phyloP scores from a whole-genome alignment of 1,284 basidiomycete genomes.

The Ustilago nuda region DNA sequence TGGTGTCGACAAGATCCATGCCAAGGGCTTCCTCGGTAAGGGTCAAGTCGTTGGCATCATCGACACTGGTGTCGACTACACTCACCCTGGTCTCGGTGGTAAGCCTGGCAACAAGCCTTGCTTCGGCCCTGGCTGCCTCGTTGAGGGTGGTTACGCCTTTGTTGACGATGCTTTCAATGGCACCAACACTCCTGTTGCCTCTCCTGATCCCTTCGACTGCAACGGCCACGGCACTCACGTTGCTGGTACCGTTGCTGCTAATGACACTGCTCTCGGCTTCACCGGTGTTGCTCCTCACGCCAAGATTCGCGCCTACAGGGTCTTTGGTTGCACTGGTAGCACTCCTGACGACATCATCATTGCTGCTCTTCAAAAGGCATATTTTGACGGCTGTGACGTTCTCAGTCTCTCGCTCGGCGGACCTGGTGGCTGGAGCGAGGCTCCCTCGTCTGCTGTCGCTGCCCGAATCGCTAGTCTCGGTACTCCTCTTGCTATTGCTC shows the following conservation, averaged over 20 bases:
- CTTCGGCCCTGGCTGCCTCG: constrained; percentile 53
- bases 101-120: constrained; percentile 54
- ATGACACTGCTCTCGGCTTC: constrained; percentile 69
- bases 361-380: constrained; percentile 64
- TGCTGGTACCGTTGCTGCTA: constrained; percentile 76
- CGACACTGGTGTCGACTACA: constrained; percentile 74
- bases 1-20: constrained; percentile 73
- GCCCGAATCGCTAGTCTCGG: constrained; percentile 44
- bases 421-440: constrained; percentile 47
- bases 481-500: constrained; percentile 60
- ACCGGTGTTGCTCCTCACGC: constrained; percentile 57
- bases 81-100: constrained; percentile 75
- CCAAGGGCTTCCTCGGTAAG: constrained; percentile 72
- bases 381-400: constrained; percentile 72
- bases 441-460: constrained; percentile 43
- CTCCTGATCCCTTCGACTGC: constrained; percentile 70
- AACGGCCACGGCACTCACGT: constrained; percentile 74
- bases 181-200: constrained; percentile 64
- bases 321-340: constrained; percentile 70
- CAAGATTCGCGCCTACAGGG: constrained; percentile 68
- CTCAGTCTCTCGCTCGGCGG: constrained; percentile 77
- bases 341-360: constrained; percentile 70
- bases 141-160: constrained; percentile 53
- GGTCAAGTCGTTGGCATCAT: constrained; percentile 74
- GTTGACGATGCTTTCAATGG: constrained; percentile 70